phyloP scores from a whole-genome alignment of 108 stramenopile species.

The Skeletonema marinoi region DNA sequence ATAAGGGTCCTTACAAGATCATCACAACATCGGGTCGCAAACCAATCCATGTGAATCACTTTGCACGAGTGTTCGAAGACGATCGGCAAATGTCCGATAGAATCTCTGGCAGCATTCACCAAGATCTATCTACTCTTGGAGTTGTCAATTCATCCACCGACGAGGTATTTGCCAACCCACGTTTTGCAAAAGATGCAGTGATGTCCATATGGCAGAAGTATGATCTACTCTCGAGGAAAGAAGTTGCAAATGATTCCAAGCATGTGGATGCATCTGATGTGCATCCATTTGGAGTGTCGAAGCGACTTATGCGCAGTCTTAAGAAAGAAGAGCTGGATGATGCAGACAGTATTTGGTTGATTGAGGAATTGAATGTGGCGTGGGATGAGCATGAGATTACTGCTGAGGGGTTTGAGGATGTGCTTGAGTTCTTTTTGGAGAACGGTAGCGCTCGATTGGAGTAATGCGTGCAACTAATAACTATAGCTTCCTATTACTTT shows the following conservation, averaged over 20 bases:
- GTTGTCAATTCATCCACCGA: neutral
- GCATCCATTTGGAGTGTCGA: conserved; percentile 33
- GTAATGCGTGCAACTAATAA: neutral
- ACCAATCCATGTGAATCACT: conserved; percentile 8
- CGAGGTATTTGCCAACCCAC: neutral
- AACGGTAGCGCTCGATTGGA: neutral
- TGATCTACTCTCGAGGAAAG: neutral
- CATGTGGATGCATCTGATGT: neutral
- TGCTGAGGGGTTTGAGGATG: conserved; percentile 36
- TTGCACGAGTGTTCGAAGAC: neutral
- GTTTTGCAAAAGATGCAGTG: neutral
- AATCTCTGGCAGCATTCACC: conserved; percentile 3
- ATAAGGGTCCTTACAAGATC: conserved; percentile 8
- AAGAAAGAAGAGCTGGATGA: conserved; percentile 29
- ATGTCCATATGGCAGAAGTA: conserved; percentile 3
- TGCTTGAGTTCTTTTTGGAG: conserved; percentile 7
- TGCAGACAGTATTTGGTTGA: conserved; percentile 42
- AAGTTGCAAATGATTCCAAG: conserved; percentile 6
- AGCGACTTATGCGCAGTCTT: conserved; percentile 12
- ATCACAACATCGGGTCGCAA: conserved; percentile 9
- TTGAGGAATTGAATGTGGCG: conserved; percentile 49
- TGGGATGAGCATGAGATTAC: conserved; percentile 52
- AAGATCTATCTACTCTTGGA: neutral
- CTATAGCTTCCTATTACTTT: neutral
- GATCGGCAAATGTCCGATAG: conserved; percentile 15